Conservation (phyloP, 1,284 basidiomycete species). For the Moesziomyces globuligerus region DNA sequence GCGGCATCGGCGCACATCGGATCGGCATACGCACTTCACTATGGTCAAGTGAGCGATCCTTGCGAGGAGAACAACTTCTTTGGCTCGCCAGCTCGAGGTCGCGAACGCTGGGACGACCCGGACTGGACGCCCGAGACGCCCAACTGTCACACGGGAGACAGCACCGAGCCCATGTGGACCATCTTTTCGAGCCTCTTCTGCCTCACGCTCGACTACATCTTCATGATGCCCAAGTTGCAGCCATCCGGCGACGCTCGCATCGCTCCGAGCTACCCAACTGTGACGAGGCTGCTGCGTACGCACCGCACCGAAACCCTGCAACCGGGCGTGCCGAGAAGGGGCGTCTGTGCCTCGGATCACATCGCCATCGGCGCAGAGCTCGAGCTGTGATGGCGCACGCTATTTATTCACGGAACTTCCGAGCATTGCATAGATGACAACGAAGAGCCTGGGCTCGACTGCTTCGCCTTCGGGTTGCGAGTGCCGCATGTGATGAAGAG, state of each 20-base stretch:
- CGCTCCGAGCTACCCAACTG: constrained; percentile 64
- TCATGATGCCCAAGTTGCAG: constrained; percentile 69
- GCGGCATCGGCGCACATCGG: constrained; percentile 8
- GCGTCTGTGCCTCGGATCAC: constrained; percentile 87
- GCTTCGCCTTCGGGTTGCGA: not conserved
- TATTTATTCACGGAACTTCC: not conserved
- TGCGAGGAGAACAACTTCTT: constrained; percentile 53
- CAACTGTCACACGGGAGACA: constrained; percentile 53
- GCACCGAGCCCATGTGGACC: constrained; percentile 66
- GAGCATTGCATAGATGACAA: not conserved
- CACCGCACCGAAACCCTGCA: constrained; percentile 75
- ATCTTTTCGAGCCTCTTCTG: constrained; percentile 62
- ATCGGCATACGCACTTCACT: constrained; percentile 70
- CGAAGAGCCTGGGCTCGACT: not conserved
- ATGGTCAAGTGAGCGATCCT: constrained; percentile 58
- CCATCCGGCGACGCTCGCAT: not conserved
- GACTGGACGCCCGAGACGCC: constrained; percentile 36
- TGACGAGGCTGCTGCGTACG: constrained; percentile 76
- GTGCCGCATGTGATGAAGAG: not conserved
- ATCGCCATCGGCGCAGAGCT: constrained; percentile 74
- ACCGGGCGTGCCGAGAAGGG: constrained; percentile 80
- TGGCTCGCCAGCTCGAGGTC: constrained; percentile 36
- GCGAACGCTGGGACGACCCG: constrained; percentile 59
- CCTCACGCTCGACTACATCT: constrained; percentile 77
- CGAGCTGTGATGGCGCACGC: constrained; percentile 9